Conservation (phyloP, 257 asterid genomes). For the Lavandula angustifolia region DNA sequence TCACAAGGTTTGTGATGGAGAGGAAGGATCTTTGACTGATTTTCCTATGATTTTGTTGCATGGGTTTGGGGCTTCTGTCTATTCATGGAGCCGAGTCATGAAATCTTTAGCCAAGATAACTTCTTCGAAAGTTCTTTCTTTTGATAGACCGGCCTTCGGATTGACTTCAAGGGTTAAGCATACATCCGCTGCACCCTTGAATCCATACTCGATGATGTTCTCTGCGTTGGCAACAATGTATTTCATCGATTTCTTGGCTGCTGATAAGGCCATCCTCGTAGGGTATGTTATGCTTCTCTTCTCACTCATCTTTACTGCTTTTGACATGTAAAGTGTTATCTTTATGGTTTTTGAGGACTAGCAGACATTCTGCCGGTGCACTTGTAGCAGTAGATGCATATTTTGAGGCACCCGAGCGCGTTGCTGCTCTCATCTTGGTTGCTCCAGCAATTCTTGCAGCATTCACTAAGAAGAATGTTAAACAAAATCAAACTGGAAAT, state of each 20-base stretch:
- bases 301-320: background rate
- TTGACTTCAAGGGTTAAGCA: constrained; percentile 75
- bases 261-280: constrained; percentile 77
- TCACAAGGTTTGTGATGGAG: constrained; percentile 73
- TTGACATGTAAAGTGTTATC: no score
- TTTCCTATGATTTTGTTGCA: constrained; percentile 86
- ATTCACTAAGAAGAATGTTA: constrained; percentile 35
- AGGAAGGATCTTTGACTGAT: no score
- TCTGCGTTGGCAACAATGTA: constrained; percentile 72
- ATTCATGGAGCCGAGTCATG: constrained; percentile 84
- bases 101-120: constrained; percentile 58
- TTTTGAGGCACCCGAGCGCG: constrained; percentile 86
- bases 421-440: constrained; percentile 90
- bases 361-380: constrained; percentile 97
- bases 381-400: constrained; percentile 87
- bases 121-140: constrained; percentile 82
- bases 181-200: constrained; percentile 48
- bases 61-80: constrained; percentile 93
- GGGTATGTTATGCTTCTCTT: constrained; percentile 59
- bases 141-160: constrained; percentile 98
- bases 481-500: constrained; percentile 39
- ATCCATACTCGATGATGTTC: constrained; percentile 75
- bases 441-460: constrained; percentile 93
- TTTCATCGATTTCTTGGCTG: constrained; percentile 72
- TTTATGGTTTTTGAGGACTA: constrained; percentile 37